These are phyloP conservation scores for Xylariaceae sp. DNA, from an alignment of 2,329 filamentous ascomycete species.

Conservation along the genomic window DNA sequence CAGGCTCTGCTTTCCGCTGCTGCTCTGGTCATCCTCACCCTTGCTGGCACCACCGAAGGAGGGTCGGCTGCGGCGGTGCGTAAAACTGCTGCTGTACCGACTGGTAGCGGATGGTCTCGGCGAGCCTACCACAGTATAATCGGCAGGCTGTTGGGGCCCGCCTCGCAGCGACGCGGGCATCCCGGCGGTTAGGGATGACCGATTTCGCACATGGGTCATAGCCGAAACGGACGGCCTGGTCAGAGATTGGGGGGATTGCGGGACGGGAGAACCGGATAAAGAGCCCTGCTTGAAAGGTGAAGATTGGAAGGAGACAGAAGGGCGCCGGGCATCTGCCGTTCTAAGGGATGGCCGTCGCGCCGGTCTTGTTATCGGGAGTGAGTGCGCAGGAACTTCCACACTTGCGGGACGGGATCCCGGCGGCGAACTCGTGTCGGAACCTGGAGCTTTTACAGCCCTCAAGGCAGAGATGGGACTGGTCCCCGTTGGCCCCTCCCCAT, in stretches of 20 bases:
- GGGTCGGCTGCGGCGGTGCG: conserved; percentile 69
- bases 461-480: conserved; percentile 83
- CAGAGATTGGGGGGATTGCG: conserved; percentile 48
- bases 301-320: conserved; percentile 76
- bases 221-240: conserved; percentile 40
- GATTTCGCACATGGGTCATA: conserved; percentile 55
- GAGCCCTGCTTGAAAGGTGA: conserved; percentile 89
- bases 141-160: conserved; percentile 51
- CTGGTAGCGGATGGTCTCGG: conserved; percentile 72
- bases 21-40: conserved; percentile 64
- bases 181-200: conserved; percentile 65
- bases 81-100: conserved; percentile 91
- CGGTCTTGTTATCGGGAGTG: conserved; percentile 41
- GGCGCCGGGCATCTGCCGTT: conserved; percentile 55
- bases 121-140: conserved; percentile 64
- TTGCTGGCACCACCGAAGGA: conserved; percentile 69
- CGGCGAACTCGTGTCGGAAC: conserved; percentile 56
- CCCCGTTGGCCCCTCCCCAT: conserved; percentile 68
- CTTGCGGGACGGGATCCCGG: conserved; percentile 42
- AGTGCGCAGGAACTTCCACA: conserved; percentile 39
- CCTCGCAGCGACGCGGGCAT: conserved; percentile 68
- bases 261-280: conserved; percentile 74
- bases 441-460: conserved; percentile 55
- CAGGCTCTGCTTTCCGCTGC: conserved; percentile 73
- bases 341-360: conserved; percentile 30